These are phyloP conservation scores for Diaporthe citriasiana DNA, from an alignment of 2,329 filamentous ascomycete genomes.

Conservation along the genomic window DNA sequence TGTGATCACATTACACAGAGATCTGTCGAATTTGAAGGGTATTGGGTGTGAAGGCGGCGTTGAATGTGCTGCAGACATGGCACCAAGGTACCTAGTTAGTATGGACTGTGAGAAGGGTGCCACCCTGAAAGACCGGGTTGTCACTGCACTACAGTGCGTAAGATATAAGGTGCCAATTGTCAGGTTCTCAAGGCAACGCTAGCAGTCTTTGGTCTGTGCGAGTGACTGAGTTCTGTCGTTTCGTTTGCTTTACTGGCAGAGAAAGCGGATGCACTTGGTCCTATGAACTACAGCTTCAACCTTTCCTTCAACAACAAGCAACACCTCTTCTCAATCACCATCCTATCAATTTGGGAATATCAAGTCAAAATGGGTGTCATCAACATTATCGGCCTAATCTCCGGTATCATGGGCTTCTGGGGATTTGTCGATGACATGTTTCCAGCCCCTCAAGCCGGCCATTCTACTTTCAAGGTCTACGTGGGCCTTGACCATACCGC, in stretches of 20 bases:
- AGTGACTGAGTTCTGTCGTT: not conserved
- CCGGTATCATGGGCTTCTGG: not conserved
- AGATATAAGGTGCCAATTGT: too few species aligned
- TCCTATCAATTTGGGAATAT: too few species aligned
- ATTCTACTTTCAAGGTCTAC: constrained; percentile 15
- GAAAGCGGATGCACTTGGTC: not conserved
- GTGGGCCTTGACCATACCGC: not conserved
- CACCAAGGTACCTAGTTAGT: too few species aligned
- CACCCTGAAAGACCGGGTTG: too few species aligned
- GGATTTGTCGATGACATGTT: constrained; percentile 11
- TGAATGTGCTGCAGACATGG: too few species aligned
- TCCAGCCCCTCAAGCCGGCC: not conserved
- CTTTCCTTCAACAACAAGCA: not conserved
- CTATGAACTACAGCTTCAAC: not conserved
- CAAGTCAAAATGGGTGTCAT: not conserved
- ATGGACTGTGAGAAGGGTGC: too few species aligned
- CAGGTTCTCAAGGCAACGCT: not conserved
- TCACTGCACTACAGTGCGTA: too few species aligned
- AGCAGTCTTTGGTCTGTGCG: rapidly evolving
- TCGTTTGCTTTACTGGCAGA: not conserved
- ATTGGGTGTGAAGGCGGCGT: too few species aligned
- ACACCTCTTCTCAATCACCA: not conserved
- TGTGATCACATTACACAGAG: too few species aligned
- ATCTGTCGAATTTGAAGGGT: too few species aligned
- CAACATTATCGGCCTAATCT: not conserved